These are phyloP conservation scores for Pestalotiopsis sp. DNA, from an alignment of 2,329 filamentous ascomycete species.

Conservation along the genomic window DNA sequence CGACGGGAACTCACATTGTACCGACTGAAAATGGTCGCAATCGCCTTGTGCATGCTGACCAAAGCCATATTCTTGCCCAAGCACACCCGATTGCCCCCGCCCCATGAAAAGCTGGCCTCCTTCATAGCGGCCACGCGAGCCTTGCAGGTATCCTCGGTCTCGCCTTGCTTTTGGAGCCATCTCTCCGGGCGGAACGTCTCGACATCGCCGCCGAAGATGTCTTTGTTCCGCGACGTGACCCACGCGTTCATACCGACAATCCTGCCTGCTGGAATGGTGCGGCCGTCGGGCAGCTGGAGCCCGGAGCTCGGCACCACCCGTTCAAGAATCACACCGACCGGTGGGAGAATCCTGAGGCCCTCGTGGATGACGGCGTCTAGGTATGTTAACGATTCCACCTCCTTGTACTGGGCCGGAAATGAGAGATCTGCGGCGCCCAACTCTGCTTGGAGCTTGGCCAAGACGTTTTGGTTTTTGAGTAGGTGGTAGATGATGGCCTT, in stretches of 20 bases:
- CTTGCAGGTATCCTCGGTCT: constrained; percentile 14
- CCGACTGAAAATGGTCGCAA: constrained; percentile 37
- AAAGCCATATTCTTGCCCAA: constrained; percentile 24
- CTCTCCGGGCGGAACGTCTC: constrained; percentile 41
- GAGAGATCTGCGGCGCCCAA: neutral
- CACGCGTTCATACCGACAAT: constrained; percentile 31
- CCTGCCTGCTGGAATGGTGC: constrained; percentile 26
- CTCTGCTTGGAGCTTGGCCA: neutral
- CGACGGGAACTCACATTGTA: constrained; percentile 29
- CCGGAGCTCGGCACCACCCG: constrained; percentile 41
- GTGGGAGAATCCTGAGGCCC: constrained; percentile 42
- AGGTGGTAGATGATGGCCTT: constrained; percentile 33
- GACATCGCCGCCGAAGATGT: constrained; percentile 39
- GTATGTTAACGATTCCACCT: constrained; percentile 26
- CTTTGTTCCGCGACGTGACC: constrained; percentile 30
- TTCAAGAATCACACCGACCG: constrained; percentile 40
- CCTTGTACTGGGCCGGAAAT: constrained; percentile 13
- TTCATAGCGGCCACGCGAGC: constrained; percentile 53
- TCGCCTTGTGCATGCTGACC: constrained; percentile 29
- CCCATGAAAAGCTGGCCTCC: constrained; percentile 27
- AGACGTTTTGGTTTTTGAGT: constrained; percentile 16
- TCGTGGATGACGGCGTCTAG: constrained; percentile 48
- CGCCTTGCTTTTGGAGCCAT: constrained; percentile 32
- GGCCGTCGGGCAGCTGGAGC: constrained; percentile 25
- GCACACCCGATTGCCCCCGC: constrained; percentile 14